Base-by-base conservation (phyloP, 768 basidiomycete species). In the Tubosaeta sp. region DNA sequence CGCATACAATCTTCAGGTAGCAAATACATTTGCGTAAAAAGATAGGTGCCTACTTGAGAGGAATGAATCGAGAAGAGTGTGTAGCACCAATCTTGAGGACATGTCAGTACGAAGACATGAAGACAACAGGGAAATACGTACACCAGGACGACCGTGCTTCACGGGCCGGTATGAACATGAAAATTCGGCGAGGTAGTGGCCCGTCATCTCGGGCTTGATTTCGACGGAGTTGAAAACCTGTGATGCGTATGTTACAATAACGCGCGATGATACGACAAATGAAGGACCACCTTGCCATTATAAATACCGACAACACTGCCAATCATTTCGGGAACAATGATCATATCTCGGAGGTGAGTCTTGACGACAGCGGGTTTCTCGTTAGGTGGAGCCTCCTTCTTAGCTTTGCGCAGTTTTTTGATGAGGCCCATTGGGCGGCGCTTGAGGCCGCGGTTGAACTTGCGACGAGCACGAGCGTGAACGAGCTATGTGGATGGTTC, bases 291-390 rank as follows among this genome's bases (percentile, higher is more conserved):
- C 83, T 95, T 95, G 68, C 93, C 93, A 69, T 94, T 95, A 85
- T 99, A 98, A 70, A 98, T 95, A 57, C 97, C 97, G 58, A 97
- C 85, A 60, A 98, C 91, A 65, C 85, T 88, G 56, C 97, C 97
- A 74, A 99, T 97, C 97, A 99, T 98, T 80, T 99, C 97, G 46
- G 97, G 97, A 54, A 99, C 97, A 74, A 99, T 87, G 74, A 98
- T 95, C 97, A 99, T 98, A 77, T 98, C 87, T 66, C 97, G 92
- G 64, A 99, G 81, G 75, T 99, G 97, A 52, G 97, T 99, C 83
- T 98, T 99, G 68, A 99, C 95, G 63, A 94, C 90, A 48, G 92
- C 82, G 54, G 97, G 97, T 81, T 99, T 98, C 78, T 98, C 95
- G 76, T 97, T 97, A 62, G 95, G 91, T 52, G 84, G 90, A n/a